Base-by-base conservation (phyloP, 495 filamentous ascomycete species). In the Podospora anserina region DNA sequence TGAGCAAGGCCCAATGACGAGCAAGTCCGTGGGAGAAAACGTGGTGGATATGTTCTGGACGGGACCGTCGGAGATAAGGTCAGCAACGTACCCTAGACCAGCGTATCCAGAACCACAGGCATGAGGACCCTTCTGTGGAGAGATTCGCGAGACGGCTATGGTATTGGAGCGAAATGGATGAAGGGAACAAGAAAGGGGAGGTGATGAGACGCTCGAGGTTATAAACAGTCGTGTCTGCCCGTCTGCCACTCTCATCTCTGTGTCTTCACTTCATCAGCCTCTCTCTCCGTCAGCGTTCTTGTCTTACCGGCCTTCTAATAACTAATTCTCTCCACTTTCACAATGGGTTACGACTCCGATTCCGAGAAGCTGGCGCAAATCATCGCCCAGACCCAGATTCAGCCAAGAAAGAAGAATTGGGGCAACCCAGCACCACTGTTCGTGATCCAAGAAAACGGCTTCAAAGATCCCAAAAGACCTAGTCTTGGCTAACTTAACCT, bases 401-500 rank as follows among this genome's bases (percentile, higher is more conserved):
- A 49, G 39, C 39, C 39, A 49, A 49, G 15, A 49, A 49, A 49
- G 39, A 49, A 49, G 39, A 49, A 49, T 49, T 49, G 39, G 39
- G 39, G 39, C 39, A 49, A 49, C 39, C 39, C 39, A 13, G 39
- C 39, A 49, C 39, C 39, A 49, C 39, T 49, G 39, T 49, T 49
- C 39, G 39, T 49, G 39, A 49, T 49, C 39, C 39, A 49, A 49
- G 39, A 49, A 49, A 49, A 49, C 39, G 39, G 39, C 15, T 16
- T 49, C 39, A 11, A 49, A 6, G 39, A 49, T 49, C 39, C 15
- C 15, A 5, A 11, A 49, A 49, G 9, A 49, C 2, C 7, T 13
- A 16, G 13, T 49, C 39, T 49, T 49, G 39, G 6, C 61, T 68
- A 58, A 68, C 67, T 26, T 30, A 28, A 16, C 23, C 30, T n/a